phyloP scores from a whole-genome alignment of 441 rosid species.

The Adansonia madagascariensis region DNA sequence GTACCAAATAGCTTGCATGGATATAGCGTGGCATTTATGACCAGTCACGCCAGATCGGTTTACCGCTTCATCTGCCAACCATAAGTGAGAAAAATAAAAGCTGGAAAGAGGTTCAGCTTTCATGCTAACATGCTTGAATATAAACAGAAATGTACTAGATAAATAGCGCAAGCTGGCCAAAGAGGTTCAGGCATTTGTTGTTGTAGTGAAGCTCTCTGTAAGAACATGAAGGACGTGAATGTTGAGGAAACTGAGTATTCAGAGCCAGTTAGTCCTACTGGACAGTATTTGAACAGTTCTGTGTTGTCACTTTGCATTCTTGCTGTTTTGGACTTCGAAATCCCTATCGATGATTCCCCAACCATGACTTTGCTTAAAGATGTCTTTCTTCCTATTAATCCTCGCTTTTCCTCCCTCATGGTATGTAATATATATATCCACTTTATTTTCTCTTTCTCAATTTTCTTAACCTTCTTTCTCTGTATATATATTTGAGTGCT shows the following conservation, averaged over 20 bases:
- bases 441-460: background rate
- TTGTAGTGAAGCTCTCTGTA: constrained; percentile 1
- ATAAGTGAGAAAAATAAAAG: too few species aligned
- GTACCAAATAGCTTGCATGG: too few species aligned
- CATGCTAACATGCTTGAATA: too few species aligned
- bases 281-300: constrained; percentile 51
- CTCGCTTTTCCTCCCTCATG: constrained; percentile 59
- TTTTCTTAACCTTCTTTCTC: too few species aligned
- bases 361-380: constrained; percentile 41
- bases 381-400: constrained; percentile 52
- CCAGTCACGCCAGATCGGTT: too few species aligned
- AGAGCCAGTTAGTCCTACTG: constrained; percentile 53
- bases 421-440: constrained; percentile 16
- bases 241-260: constrained; percentile 26
- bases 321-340: constrained; percentile 43
- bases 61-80: too few species aligned
- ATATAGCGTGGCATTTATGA: too few species aligned
- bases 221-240: constrained; percentile 21
- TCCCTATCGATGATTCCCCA: constrained; percentile 44
- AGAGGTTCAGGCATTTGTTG: background rate
- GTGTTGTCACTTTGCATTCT: constrained; percentile 41
- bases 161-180: too few species aligned
- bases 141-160: too few species aligned
- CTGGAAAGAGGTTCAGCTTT: too few species aligned
- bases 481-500: too few species aligned